These are phyloP conservation scores for Hepatocystis sp. DNA, from an alignment of 169 alveolate genomes.

Conservation along the genomic window DNA sequence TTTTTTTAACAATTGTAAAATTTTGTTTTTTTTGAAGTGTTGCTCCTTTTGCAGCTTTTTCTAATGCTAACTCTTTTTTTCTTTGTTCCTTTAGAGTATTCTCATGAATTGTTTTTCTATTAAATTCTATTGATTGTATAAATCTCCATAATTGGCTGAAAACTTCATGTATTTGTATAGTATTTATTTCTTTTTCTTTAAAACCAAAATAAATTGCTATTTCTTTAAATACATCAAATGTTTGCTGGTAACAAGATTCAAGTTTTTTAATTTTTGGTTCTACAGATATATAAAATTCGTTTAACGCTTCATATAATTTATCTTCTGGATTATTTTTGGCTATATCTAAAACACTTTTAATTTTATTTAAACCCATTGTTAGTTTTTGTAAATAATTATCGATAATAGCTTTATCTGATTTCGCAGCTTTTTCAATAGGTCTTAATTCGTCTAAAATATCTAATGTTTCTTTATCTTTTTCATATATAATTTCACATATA, in stretches of 20 bases:
- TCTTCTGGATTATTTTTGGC: constrained; percentile 79
- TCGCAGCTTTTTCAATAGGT: constrained; percentile 79
- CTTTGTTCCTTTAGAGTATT: constrained; percentile 77
- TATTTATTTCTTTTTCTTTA: constrained; percentile 89
- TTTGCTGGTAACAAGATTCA: constrained; percentile 74
- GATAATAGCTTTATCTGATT: constrained; percentile 80
- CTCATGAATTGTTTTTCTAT: constrained; percentile 87
- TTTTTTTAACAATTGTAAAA: constrained; percentile 47
- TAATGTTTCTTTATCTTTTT: constrained; percentile 77
- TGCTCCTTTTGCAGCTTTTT: constrained; percentile 78
- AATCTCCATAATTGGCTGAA: constrained; percentile 89
- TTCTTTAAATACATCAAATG: constrained; percentile 83
- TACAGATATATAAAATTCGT: constrained; percentile 65
- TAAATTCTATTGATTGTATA: constrained; percentile 86
- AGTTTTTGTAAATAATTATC: constrained; percentile 79
- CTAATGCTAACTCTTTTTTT: constrained; percentile 82
- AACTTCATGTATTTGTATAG: constrained; percentile 88
- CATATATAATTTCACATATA: constrained; percentile 81
- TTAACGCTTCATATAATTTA: constrained; percentile 79
- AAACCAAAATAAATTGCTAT: constrained; percentile 88
- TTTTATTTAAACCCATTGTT: constrained; percentile 79
- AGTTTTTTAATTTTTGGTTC: constrained; percentile 77
- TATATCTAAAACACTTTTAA: constrained; percentile 78
- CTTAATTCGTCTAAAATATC: constrained; percentile 79
- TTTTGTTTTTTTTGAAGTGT: constrained; percentile 35